phyloP scores from a whole-genome alignment of 306 rosid species.

The Cucumis sativus region DNA sequence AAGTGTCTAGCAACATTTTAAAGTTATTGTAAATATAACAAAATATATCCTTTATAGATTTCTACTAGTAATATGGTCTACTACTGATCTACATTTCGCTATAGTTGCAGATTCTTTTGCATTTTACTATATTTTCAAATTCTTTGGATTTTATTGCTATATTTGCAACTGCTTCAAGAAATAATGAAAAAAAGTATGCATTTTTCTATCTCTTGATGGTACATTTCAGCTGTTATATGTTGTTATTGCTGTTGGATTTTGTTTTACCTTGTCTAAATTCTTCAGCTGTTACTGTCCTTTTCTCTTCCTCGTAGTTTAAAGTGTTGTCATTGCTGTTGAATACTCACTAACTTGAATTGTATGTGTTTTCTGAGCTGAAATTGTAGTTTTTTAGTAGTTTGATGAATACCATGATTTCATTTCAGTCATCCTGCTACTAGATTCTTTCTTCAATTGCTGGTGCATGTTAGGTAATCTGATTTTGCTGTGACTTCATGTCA shows the following conservation, averaged over 20 bases:
- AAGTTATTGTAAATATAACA: too few relatives aligned
- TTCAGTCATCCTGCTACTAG: neutral
- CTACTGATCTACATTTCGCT: too few relatives aligned
- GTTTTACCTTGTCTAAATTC: neutral
- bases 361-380: neutral
- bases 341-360: neutral
- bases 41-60: too few relatives aligned
- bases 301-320: neutral
- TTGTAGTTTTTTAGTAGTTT: neutral
- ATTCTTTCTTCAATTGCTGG: neutral
- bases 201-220: neutral
- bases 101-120: too few relatives aligned
- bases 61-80: too few relatives aligned
- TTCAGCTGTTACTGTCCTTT: neutral
- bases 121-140: too few relatives aligned
- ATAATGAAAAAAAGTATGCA: too few relatives aligned
- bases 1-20: too few relatives aligned
- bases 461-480: neutral
- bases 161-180: too few relatives aligned
- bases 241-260: neutral
- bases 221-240: neutral
- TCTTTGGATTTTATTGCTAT: too few relatives aligned
- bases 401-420: neutral
- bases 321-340: neutral
- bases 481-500: neutral